Conservation (phyloP, 441 rosid species). For the Gossypium lobatum region DNA sequence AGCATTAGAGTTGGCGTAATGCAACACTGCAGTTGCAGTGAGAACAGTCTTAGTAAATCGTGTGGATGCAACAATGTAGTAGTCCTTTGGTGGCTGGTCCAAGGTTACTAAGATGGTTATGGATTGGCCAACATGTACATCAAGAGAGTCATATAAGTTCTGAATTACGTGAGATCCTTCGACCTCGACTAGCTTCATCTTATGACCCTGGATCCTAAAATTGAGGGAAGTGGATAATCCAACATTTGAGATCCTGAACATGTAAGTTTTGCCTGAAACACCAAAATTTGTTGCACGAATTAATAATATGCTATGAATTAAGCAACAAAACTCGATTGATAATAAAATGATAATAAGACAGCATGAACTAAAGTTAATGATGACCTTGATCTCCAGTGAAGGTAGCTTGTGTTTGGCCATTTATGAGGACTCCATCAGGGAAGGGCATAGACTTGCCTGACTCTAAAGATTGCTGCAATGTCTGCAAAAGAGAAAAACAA, state of each 20-base stretch:
- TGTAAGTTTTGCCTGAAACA: constrained; percentile 72
- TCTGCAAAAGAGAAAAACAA: constrained; percentile 29
- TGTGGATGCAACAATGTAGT: constrained; percentile 70
- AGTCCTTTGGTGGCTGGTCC: constrained; percentile 65
- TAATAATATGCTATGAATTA: not conserved
- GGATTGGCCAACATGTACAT: constrained; percentile 90
- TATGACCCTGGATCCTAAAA: constrained; percentile 84
- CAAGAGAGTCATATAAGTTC: constrained; percentile 67
- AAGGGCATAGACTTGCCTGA: constrained; percentile 64
- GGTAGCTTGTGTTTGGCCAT: constrained; percentile 61
- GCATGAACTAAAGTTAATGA: not conserved
- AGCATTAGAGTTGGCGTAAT: constrained; percentile 51
- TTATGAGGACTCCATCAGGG: constrained; percentile 75
- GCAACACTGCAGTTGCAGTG: constrained; percentile 48
- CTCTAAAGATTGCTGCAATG: constrained; percentile 54
- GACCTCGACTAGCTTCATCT: constrained; percentile 79
- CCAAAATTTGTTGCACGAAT: not conserved
- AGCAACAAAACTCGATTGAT: not conserved
- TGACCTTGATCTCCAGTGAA: constrained; percentile 76
- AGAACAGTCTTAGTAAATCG: constrained; percentile 44
- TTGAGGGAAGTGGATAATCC: constrained; percentile 67
- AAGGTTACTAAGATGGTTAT: constrained; percentile 62
- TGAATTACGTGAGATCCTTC: constrained; percentile 86
- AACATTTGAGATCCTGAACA: constrained; percentile 81
- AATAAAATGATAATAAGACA: not conserved